Evolutionary conservation across 140 eudicot species (phyloP).

Genomic region (Anethum foeniculum): DNA sequence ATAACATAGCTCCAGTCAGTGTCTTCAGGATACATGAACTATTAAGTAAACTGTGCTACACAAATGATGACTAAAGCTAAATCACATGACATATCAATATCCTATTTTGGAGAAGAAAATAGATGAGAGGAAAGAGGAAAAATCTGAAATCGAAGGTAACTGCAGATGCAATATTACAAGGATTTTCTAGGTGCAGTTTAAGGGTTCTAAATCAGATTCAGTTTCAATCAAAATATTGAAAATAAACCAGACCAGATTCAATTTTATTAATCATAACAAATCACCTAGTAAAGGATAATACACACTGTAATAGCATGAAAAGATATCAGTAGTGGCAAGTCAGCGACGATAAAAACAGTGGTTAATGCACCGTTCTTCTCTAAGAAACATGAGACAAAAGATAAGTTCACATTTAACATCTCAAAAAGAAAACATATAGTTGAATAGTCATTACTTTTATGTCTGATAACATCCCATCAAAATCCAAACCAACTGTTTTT

Average conservation of each 20-base stretch:
- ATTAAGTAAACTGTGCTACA: neutral
- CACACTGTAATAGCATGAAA: neutral
- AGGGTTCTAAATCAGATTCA: neutral
- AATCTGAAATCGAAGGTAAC: neutral
- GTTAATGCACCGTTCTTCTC: neutral
- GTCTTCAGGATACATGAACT: neutral
- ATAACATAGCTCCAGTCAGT: neutral
- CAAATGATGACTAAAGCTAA: neutral
- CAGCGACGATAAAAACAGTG: neutral
- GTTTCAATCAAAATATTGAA: neutral
- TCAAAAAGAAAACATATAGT: neutral
- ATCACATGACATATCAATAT: neutral
- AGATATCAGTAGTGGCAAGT: neutral
- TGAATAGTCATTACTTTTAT: conserved; percentile 53
- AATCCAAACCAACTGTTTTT: conserved; percentile 89
- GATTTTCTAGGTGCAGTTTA: neutral
- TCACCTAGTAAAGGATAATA: neutral
- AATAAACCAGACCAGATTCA: neutral
- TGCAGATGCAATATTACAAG: neutral
- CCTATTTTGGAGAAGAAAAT: neutral
- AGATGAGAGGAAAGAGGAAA: neutral
- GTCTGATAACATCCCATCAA: conserved; percentile 91
- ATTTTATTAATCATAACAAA: neutral
- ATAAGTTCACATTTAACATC: neutral
- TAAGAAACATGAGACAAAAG: neutral